Evolutionary conservation across 78 protist genomes (phyloP).

Genomic region (Goniomonas avonlea): DNA sequence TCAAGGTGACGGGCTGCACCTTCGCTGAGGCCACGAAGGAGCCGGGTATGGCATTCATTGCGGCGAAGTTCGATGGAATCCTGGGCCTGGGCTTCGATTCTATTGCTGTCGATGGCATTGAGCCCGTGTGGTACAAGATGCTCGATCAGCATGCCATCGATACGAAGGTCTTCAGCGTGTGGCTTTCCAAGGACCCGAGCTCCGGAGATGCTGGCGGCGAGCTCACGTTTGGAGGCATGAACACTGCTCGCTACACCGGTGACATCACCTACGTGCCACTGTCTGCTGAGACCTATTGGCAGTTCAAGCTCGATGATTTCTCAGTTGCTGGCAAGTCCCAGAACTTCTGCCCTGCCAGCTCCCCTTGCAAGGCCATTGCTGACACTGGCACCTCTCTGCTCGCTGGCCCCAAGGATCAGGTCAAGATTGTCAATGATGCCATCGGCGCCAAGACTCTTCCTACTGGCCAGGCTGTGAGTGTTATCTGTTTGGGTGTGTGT

Average conservation of each 20-base stretch:
- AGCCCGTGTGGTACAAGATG: background rate
- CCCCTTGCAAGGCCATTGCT: conserved; percentile 61
- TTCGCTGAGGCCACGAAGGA: conserved; percentile 57
- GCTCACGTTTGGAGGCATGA: background rate
- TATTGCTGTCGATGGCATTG: background rate
- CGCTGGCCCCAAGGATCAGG: conserved; percentile 73
- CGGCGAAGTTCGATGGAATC: conserved; percentile 82
- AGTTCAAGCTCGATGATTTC: background rate
- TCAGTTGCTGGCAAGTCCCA: background rate
- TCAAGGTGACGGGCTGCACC: background rate
- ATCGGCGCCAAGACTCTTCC: too few relatives aligned
- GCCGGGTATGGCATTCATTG: conserved; percentile 81
- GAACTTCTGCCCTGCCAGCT: background rate
- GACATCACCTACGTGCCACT: background rate
- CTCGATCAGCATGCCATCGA: background rate
- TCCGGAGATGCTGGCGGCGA: background rate
- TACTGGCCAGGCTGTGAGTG: too few relatives aligned
- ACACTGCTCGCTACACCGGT: background rate
- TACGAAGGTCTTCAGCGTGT: background rate
- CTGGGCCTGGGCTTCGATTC: conserved; percentile 29
- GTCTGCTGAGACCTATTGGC: conserved; percentile 7
- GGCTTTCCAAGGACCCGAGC: background rate
- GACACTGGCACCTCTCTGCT: conserved; percentile 91
- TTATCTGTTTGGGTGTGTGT: too few relatives aligned
- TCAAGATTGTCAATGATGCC: too few relatives aligned